phyloP scores from a whole-genome alignment of 164 flowering plant genomes.

The grape (Vitis vinifera) region DNA sequence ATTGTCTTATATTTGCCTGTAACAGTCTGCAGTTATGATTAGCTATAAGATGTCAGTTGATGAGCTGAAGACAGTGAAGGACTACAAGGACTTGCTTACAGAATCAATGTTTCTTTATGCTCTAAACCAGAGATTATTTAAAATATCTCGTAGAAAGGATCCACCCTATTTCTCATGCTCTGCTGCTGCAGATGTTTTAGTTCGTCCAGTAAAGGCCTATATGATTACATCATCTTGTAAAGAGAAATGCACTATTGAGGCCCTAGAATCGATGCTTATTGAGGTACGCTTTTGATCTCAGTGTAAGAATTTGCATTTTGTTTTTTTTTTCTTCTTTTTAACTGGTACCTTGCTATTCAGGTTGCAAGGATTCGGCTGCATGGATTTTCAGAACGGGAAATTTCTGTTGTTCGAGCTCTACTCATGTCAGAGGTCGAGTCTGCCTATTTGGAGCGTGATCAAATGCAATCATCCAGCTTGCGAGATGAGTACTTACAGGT shows the following conservation, averaged over 20 bases:
- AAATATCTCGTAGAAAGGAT: constrained; percentile 80
- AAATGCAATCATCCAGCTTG: constrained; percentile 81
- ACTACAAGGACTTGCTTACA: constrained; percentile 72
- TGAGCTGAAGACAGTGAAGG: constrained; percentile 84
- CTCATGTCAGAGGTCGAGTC: constrained; percentile 95
- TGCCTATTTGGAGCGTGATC: constrained; percentile 94
- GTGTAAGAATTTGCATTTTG: no score
- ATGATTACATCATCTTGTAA: constrained; percentile 88
- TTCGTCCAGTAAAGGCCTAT: constrained; percentile 74
- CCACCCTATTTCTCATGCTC: constrained; percentile 93
- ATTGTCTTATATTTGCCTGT: constrained; percentile 20
- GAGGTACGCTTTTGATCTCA: constrained; percentile 52
- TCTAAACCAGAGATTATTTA: constrained; percentile 84
- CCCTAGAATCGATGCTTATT: constrained; percentile 83
- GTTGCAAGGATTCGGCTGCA: constrained; percentile 80
- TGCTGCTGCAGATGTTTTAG: constrained; percentile 73
- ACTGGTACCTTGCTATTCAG: constrained; percentile 36
- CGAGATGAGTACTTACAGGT: constrained; percentile 92
- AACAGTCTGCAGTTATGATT: constrained; percentile 90
- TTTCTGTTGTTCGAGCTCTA: constrained; percentile 69
- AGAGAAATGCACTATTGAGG: constrained; percentile 75
- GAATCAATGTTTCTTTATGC: constrained; percentile 91
- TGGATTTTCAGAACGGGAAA: constrained; percentile 95
- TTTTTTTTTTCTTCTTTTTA: background rate
- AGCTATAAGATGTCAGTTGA: constrained; percentile 79